A percentile compares a stretch with the other conserved stretches of the same genome.
Evolutionary conservation across 192 early-diverging fungal species (phyloP).

Genomic region (Backusella psychrophila): DNA sequence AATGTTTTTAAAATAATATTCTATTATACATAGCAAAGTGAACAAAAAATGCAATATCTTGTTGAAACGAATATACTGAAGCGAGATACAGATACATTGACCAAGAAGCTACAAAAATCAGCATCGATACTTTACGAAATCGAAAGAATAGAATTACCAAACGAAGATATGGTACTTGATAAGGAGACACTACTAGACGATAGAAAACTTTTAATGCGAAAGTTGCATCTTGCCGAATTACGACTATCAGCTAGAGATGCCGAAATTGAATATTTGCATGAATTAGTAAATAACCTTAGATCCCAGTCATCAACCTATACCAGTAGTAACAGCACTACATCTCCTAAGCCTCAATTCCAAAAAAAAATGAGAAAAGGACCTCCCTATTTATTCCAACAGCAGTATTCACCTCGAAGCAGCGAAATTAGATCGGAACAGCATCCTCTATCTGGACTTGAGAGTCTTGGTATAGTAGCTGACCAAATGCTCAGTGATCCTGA

Average conservation of each 20-base stretch:
- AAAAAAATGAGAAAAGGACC: slow-evolving; percentile 9
- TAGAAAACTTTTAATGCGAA: slow-evolving; percentile 22
- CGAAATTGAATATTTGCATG: slow-evolving; percentile 32
- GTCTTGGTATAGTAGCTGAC: slow-evolving; percentile 35
- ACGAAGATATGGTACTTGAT: slow-evolving; percentile 17
- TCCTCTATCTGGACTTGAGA: slow-evolving; percentile 33
- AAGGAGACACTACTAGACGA: slow-evolving; percentile 17
- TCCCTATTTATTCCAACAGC: slow-evolving; percentile 32
- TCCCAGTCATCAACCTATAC: background rate
- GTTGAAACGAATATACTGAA: slow-evolving; percentile 32
- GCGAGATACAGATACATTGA: slow-evolving; percentile 30
- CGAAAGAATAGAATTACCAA: slow-evolving; percentile 22
- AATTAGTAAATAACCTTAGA: slow-evolving; percentile 5
- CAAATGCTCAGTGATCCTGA: slow-evolving; percentile 41
- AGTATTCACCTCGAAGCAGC: slow-evolving; percentile 26
- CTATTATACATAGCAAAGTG: slow-evolving; percentile 31
- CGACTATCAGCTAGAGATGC: slow-evolving; percentile 31
- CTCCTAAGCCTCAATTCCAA: slow-evolving; percentile 1
- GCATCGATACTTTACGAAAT: slow-evolving; percentile 12
- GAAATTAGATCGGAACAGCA: slow-evolving; percentile 18
- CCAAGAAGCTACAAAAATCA: slow-evolving; percentile 24
- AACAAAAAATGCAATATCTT: slow-evolving; percentile 26
- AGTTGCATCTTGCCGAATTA: slow-evolving; percentile 28
- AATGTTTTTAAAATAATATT: background rate
- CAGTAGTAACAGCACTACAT: background rate